These are phyloP conservation scores for Fragilaria radians DNA, from an alignment of 108 stramenopile species.

Conservation along the genomic window DNA sequence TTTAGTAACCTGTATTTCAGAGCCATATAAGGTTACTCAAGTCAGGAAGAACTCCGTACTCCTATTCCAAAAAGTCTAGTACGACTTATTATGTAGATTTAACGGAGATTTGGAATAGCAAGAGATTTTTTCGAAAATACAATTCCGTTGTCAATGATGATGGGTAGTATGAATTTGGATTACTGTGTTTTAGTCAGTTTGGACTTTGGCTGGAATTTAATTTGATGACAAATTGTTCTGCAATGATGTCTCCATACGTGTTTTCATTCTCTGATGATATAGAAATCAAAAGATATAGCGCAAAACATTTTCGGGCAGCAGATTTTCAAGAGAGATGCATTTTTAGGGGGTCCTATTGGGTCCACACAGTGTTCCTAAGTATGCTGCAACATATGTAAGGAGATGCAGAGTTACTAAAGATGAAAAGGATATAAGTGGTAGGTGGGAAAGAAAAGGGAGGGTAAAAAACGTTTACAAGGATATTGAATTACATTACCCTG, in stretches of 20 bases:
- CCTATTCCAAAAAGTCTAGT: too few relatives aligned
- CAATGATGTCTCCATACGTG: background rate
- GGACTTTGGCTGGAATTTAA: background rate
- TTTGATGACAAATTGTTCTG: background rate
- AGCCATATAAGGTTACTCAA: too few relatives aligned
- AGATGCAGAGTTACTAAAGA: background rate
- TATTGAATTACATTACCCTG: background rate
- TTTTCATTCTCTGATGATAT: background rate
- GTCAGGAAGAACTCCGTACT: too few relatives aligned
- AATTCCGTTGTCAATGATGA: background rate
- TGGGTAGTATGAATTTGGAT: background rate
- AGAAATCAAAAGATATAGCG: background rate
- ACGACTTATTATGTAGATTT: too few relatives aligned
- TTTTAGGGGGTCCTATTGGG: background rate
- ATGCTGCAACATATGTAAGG: background rate
- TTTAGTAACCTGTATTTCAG: too few relatives aligned
- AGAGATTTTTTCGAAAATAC: too few relatives aligned
- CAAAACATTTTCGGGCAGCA: background rate
- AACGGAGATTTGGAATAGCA: too few relatives aligned
- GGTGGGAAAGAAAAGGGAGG: background rate
- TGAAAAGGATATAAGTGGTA: background rate
- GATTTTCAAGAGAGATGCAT: background rate
- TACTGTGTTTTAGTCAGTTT: background rate
- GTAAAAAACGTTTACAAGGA: background rate
- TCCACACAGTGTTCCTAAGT: background rate